Conservation (phyloP, 2,329 filamentous ascomycete genomes). For the Acephala macrosclerotiorum region DNA sequence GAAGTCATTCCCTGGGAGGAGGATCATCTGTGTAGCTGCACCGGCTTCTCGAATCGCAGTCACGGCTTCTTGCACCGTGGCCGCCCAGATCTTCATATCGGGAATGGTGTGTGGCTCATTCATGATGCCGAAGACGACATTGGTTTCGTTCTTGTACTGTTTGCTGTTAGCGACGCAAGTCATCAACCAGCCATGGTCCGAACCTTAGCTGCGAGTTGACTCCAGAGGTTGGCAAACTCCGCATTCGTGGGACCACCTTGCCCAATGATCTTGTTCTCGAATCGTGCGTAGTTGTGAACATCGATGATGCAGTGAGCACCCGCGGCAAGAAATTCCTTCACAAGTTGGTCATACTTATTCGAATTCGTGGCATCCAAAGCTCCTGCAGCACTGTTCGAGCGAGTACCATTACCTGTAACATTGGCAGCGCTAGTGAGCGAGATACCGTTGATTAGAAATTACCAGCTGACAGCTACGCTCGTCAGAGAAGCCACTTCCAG, state of each 20-base stretch:
- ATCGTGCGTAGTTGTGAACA: conserved; percentile 65
- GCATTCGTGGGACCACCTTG: conserved; percentile 69
- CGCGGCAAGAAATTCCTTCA: conserved; percentile 62
- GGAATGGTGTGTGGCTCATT: conserved; percentile 65
- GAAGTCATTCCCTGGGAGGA: conserved; percentile 67
- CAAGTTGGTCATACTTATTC: conserved; percentile 60
- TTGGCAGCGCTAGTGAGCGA: conserved; percentile 12
- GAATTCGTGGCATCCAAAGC: conserved; percentile 56
- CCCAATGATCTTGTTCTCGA: conserved; percentile 68
- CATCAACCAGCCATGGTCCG: background rate
- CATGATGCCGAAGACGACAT: conserved; percentile 72
- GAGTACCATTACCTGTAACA: conserved; percentile 5
- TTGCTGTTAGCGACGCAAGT: background rate
- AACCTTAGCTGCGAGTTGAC: conserved; percentile 56
- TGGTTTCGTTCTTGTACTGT: conserved; percentile 60
- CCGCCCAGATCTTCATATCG: conserved; percentile 63
- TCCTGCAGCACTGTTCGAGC: conserved; percentile 47
- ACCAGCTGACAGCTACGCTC: conserved; percentile 59
- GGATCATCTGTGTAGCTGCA: conserved; percentile 66
- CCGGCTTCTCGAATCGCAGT: conserved; percentile 70
- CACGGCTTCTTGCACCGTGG: conserved; percentile 67
- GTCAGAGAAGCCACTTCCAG: background rate
- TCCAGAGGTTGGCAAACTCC: conserved; percentile 65
- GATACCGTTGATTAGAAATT: conserved; percentile 62
- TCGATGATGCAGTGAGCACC: conserved; percentile 68